Evolutionary conservation across 2,329 filamentous ascomycete species (phyloP).

Genomic region (Epichloe scottii): DNA sequence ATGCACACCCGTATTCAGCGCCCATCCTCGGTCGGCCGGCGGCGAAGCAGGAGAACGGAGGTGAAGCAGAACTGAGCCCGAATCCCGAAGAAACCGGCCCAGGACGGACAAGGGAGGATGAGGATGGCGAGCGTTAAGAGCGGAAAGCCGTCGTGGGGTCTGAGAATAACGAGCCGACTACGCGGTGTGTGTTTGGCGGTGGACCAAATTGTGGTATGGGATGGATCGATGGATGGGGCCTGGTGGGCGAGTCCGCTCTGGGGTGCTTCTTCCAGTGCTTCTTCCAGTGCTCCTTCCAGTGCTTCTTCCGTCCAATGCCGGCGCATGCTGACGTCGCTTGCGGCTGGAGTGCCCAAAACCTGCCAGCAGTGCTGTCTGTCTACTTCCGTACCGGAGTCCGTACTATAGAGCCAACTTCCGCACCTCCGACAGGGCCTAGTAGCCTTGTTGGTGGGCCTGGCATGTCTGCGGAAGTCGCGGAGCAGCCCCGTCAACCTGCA

Average conservation of each 20-base stretch:
- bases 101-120: background rate
- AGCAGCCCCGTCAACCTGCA: no score
- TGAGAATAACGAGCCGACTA: background rate
- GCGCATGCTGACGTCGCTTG: no score
- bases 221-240: background rate
- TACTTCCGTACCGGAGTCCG: no score
- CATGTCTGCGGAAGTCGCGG: no score
- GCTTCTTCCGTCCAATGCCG: no score
- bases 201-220: background rate
- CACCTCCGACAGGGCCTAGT: no score
- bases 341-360: no score
- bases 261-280: no score
- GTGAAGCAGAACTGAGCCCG: background rate
- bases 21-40: slow-evolving; percentile 20
- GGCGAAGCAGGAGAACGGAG: background rate
- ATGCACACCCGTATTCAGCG: slow-evolving; percentile 13
- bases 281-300: no score
- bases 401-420: no score
- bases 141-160: background rate
- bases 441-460: no score
- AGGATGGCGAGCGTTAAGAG: background rate
- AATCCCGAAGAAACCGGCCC: background rate
- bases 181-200: background rate
- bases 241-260: background rate
- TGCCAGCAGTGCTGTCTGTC: no score